Base-by-base conservation (phyloP, 331 rosid genomes). In the Quercus lobata region DNA sequence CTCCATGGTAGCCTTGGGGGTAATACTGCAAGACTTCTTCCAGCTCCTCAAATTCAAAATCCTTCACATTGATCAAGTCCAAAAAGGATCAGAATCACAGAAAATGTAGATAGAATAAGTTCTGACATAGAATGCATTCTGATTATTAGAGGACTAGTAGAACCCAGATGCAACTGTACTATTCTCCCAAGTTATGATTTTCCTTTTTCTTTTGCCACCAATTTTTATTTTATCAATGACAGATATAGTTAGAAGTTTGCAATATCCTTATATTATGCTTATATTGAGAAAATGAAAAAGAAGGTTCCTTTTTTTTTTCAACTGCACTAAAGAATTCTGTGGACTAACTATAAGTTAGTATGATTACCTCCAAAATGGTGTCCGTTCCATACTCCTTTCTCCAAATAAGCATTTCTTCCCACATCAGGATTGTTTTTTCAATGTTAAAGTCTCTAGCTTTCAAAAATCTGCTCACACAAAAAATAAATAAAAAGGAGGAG, bases 371-470 rank as follows among this genome's bases (percentile, higher is more conserved):
- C 74, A 94, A 81, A 74, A 94, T 87, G 16, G 93, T 87, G 81
- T 94, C 98, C 2, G 97, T 89, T 89, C 94, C 94, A 63, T 83
- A 94, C 79, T 94, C 98, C 75, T 83, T 92, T 80, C 98, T 91
- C 98, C 98, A 94, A 56, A 32, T 78, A 73, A 94, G 97, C 98
- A 94, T 92, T 84, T 92, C 97, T 80, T 92, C 94, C 98, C 98
- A 94, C 89, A 94, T 90, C 58, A 80, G 91, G 74, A 94, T 76
- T 54, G 98, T 89, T 73, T 85, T 94, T 65, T 92, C 94, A 80
- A 88, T 83, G 88, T 86, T 75, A 77, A 92, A 90, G 63, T 90
- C 96, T 86, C 94, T 87, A 71, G 96, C 97, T 83, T 90, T 94
- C 86, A 94, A 87, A 87, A 94, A 94, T 82, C 98, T 94, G 81